Base-by-base conservation (phyloP, 2,329 filamentous ascomycete genomes). In the Aspergillus tamarii region DNA sequence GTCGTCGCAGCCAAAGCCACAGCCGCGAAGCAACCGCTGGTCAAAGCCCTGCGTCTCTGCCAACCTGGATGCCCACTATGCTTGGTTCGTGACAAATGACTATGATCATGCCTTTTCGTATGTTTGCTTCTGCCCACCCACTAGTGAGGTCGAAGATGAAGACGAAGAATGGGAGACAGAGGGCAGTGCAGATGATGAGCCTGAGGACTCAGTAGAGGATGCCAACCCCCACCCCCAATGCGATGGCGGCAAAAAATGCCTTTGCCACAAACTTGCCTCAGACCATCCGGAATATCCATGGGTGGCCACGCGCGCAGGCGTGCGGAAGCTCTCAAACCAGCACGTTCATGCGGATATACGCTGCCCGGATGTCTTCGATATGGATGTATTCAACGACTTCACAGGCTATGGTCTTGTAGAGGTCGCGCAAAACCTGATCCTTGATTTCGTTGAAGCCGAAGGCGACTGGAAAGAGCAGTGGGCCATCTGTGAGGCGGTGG, bases 301-400 rank as follows among this genome's bases (percentile, higher is more conserved):
- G n/a, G 30, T 32, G 19, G 36, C 65, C 30, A 57, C 36, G 12
- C 21, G n/a, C 6, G 60, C 65, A 3, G 63, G 57, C 21, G 5
- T 32, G 23, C 30, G 52, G 16, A 67, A 62, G 32, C 36, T 53
- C 21, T 10, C 26, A 7, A 58, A 56, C 23, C 43, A 45, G 34
- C 50, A 30, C 12, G 30, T 77, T 65, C 63, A 62, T 73, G 14
- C 76, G 71, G 57, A 68, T 74, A 30, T 80, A 73, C 68, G 34
- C 57, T 76, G 12, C 19, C 80, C 77, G 2, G 81, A 84, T 55
- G 64, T 64, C 43, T 83, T 84, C 48, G 21, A 21, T 8, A 80
- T 84, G 77, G 72, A 82, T 67, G 77, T 77, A 2, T 82, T 75
- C 68, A 84, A 83, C 58, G 78, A 83, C 64, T 78, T 79, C 54